A percentile compares a stretch with the other conserved stretches of the same genome.
phyloP scores from a whole-genome alignment of 2,329 filamentous ascomycete genomes.

The Arthrobotrys entomopaga region DNA sequence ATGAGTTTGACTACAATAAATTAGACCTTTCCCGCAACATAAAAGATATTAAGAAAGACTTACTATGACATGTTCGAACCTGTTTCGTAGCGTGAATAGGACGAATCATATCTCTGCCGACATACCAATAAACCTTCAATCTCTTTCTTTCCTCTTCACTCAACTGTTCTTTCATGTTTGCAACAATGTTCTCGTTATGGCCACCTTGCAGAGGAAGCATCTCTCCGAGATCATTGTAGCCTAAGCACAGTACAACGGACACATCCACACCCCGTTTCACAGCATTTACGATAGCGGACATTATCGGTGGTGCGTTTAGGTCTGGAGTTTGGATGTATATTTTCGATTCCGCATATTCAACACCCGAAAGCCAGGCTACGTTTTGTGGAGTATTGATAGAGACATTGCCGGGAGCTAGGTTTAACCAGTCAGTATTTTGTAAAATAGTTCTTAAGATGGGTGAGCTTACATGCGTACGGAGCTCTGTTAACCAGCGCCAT shows the following conservation, averaged over 20 bases:
- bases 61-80: constrained; percentile 45
- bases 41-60: constrained; percentile 7
- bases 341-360: constrained; percentile 31
- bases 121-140: constrained; percentile 40
- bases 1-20: constrained; percentile 40
- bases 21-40: constrained; percentile 4
- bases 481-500: constrained; percentile 36
- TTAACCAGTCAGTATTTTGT: not conserved
- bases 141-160: constrained; percentile 7
- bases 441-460: not conserved
- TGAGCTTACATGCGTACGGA: constrained; percentile 18
- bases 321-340: constrained; percentile 49
- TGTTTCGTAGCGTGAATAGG: constrained; percentile 34
- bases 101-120: constrained; percentile 34
- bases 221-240: constrained; percentile 52
- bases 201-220: constrained; percentile 48
- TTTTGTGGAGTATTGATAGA: constrained; percentile 42
- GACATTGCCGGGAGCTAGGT: constrained; percentile 25
- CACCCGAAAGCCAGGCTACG: constrained; percentile 34
- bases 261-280: constrained; percentile 37
- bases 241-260: constrained; percentile 29
- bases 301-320: constrained; percentile 25
- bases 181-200: constrained; percentile 39
- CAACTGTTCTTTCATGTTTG: constrained; percentile 25
- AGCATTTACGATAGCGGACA: constrained; percentile 20